Evolutionary conservation across 1,139 yeast species (phyloP).

Genomic region (Suhomyces yuchorum): DNA sequence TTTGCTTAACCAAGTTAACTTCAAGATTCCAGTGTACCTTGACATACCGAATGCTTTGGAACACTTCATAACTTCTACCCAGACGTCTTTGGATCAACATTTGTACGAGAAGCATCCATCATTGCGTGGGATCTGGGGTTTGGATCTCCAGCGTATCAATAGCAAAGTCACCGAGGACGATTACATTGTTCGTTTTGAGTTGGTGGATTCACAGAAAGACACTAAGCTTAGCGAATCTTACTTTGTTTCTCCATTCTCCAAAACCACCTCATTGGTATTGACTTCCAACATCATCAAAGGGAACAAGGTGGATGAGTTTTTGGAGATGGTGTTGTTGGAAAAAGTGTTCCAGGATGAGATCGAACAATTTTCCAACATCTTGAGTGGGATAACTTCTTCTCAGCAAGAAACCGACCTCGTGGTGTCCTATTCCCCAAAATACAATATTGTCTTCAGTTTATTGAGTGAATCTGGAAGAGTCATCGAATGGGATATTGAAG

Average conservation of each 20-base stretch:
- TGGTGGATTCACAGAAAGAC: slow-evolving; percentile 3
- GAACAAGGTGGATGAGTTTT: slow-evolving; percentile 36
- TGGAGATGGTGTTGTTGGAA: slow-evolving; percentile 36
- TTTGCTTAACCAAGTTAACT: slow-evolving; percentile 37
- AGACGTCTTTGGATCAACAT: slow-evolving; percentile 31
- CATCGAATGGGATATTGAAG: slow-evolving; percentile 43
- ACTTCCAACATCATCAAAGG: slow-evolving; percentile 30
- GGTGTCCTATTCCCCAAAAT: slow-evolving; percentile 59
- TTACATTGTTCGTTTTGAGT: slow-evolving; percentile 29
- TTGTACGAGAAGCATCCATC: slow-evolving; percentile 26
- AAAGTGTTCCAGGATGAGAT: slow-evolving; percentile 42
- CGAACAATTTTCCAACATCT: slow-evolving; percentile 23
- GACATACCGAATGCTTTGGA: slow-evolving; percentile 37
- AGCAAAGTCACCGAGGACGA: slow-evolving; percentile 15
- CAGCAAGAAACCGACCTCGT: slow-evolving; percentile 33
- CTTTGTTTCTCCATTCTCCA: slow-evolving; percentile 38
- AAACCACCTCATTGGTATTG: slow-evolving; percentile 29
- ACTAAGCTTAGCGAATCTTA: slow-evolving; percentile 26
- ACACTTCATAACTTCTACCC: slow-evolving; percentile 31
- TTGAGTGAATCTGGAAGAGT: slow-evolving; percentile 44
- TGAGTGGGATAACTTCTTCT: slow-evolving; percentile 4
- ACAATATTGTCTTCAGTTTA: slow-evolving; percentile 67
- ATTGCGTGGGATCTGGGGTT: slow-evolving; percentile 29
- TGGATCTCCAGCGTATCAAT: slow-evolving; percentile 26
- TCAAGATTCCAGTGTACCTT: slow-evolving; percentile 61